These are phyloP conservation scores for Nemania abortiva DNA, from an alignment of 2,329 filamentous ascomycete genomes.

Conservation along the genomic window DNA sequence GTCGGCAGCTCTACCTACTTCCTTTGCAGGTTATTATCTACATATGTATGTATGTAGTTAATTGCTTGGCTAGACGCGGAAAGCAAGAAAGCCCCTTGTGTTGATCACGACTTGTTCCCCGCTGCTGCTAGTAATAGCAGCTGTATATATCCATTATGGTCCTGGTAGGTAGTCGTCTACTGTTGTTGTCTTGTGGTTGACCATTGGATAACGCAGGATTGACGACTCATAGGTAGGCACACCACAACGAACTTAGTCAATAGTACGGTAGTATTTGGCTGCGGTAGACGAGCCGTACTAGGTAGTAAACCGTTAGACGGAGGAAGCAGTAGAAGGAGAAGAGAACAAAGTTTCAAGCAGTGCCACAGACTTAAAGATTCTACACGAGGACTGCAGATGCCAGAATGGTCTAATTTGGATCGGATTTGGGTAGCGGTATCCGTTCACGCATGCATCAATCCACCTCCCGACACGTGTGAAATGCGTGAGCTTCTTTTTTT, in stretches of 20 bases:
- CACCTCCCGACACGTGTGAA: conserved; percentile 30
- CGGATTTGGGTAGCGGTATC: conserved; percentile 18
- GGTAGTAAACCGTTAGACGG: conserved; percentile 7
- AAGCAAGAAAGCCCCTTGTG: conserved; percentile 27
- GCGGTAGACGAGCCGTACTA: neutral
- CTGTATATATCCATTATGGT: neutral
- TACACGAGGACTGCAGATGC: conserved; percentile 33
- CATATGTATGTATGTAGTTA: too few relatives aligned
- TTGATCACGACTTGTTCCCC: conserved; percentile 26
- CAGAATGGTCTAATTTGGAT: conserved; percentile 15
- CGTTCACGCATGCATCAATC: conserved; percentile 24
- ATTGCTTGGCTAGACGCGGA: conserved; percentile 11
- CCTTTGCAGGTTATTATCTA: neutral
- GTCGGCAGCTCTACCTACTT: conserved; percentile 18
- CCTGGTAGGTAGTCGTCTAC: neutral
- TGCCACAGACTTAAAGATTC: conserved; percentile 12
- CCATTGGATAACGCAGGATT: neutral
- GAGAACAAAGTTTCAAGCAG: neutral
- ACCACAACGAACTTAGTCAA: too few relatives aligned
- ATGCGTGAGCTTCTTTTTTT: conserved; percentile 31
- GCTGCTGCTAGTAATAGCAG: conserved; percentile 4
- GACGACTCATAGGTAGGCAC: too few relatives aligned
- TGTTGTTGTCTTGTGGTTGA: neutral
- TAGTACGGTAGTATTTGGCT: too few relatives aligned
- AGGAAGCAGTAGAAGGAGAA: conserved; percentile 1